phyloP scores from a whole-genome alignment of 2,329 filamentous ascomycete genomes.

The Didymella exigua region DNA sequence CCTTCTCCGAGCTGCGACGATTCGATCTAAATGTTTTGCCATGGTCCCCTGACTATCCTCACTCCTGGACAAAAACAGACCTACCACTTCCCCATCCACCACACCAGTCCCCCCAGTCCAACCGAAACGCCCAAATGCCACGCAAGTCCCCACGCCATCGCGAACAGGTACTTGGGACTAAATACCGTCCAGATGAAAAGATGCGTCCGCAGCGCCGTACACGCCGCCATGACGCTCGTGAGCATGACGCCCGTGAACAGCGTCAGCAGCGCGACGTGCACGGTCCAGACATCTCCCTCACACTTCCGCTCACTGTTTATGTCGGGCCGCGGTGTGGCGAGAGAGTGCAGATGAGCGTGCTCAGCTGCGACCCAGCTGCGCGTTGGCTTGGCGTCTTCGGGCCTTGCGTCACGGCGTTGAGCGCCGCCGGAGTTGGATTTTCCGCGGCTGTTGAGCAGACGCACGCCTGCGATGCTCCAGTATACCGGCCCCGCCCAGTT shows the following conservation, averaged over 20 bases:
- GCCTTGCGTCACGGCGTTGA: neutral
- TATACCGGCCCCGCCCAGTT: slow-evolving; percentile 94
- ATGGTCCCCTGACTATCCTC: too few species aligned
- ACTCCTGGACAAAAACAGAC: neutral
- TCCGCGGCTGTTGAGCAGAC: slow-evolving; percentile 48
- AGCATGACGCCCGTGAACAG: slow-evolving; percentile 70
- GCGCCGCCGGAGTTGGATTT: too few species aligned
- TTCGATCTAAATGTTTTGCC: too few species aligned
- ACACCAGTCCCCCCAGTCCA: slow-evolving; percentile 43
- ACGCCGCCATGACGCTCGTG: slow-evolving; percentile 83
- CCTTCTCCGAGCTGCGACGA: too few species aligned
- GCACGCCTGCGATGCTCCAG: slow-evolving; percentile 73
- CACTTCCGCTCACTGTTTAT: slow-evolving; percentile 16
- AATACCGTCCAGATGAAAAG: slow-evolving; percentile 99
- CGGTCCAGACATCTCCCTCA: slow-evolving; percentile 19
- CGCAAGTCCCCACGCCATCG: slow-evolving; percentile 82
- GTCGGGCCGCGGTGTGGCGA: slow-evolving; percentile 20
- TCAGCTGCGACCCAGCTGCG: slow-evolving; percentile 41
- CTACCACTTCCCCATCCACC: slow-evolving; percentile 42
- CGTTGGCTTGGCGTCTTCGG: neutral
- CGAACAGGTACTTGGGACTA: slow-evolving; percentile 93
- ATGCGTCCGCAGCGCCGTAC: slow-evolving; percentile 81
- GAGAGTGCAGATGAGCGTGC: slow-evolving; percentile 28
- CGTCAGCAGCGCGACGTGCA: slow-evolving; percentile 69
- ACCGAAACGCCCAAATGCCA: slow-evolving; percentile 69